Evolutionary conservation across 495 filamentous ascomycete species (phyloP).

Genomic region (Penicillium canariense): DNA sequence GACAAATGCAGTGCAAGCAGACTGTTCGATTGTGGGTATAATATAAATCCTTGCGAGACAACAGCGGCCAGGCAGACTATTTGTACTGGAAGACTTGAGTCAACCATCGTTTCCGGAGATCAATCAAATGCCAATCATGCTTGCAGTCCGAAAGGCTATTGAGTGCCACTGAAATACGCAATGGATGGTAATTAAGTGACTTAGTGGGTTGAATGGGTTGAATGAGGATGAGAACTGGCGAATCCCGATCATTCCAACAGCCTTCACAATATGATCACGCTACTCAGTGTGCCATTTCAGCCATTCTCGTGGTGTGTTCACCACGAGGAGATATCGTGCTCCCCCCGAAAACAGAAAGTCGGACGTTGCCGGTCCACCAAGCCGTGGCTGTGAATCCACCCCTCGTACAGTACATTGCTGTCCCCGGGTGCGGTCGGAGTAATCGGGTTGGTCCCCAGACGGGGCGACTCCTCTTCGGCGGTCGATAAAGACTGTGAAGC

Average conservation of each 20-base stretch:
- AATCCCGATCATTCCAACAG: neutral
- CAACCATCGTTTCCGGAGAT: neutral
- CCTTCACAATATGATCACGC: neutral
- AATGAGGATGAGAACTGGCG: neutral
- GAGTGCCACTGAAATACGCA: neutral
- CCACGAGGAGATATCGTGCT: conserved; percentile 7
- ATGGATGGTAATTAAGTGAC: too few relatives aligned
- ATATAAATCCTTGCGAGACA: neutral
- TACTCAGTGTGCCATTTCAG: neutral
- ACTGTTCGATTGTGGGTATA: neutral
- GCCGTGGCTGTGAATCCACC: conserved; percentile 18
- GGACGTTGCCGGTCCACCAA: conserved; percentile 22
- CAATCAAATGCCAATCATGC: neutral
- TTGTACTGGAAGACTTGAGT: neutral
- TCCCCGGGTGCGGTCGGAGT: conserved; percentile 14
- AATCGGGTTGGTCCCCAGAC: conserved; percentile 13
- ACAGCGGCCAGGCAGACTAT: neutral
- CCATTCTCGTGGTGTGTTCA: too few relatives aligned
- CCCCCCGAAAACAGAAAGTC: conserved; percentile 21
- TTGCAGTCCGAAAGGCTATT: neutral
- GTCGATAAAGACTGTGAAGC: neutral
- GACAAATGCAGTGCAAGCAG: too few relatives aligned
- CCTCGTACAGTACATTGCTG: conserved; percentile 27
- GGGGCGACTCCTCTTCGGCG: conserved; percentile 17
- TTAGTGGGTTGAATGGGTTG: neutral